phyloP scores from a whole-genome alignment of 192 early-diverging fungal species.

The Coemansia sp. region DNA sequence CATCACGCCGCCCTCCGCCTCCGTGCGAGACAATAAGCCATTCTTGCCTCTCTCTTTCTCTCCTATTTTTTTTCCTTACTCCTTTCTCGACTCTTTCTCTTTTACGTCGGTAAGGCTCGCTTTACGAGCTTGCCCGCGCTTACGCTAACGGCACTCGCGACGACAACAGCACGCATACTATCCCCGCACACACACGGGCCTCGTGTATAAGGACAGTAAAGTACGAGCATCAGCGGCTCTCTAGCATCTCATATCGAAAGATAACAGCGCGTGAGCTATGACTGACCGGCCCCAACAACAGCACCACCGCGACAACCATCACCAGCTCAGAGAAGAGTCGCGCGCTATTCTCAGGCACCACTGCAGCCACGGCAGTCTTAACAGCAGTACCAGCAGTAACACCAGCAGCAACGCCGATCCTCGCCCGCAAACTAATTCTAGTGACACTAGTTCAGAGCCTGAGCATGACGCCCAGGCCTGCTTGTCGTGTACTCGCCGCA shows the following conservation, averaged over 20 bases:
- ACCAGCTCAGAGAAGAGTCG: constrained; percentile 27
- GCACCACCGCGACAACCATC: background rate
- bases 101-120: background rate
- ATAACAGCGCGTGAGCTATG: constrained; percentile 13
- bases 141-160: constrained; percentile 3
- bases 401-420: constrained; percentile 25
- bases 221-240: constrained; percentile 8
- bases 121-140: background rate
- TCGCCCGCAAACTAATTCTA: background rate
- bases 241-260: background rate
- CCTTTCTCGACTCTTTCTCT: background rate
- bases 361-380: constrained; percentile 38
- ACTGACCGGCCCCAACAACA: constrained; percentile 16
- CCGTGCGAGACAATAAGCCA: background rate
- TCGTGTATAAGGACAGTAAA: background rate
- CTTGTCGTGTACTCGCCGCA: constrained; percentile 44
- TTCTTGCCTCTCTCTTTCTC: background rate
- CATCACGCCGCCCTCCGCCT: constrained; percentile 2
- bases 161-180: background rate
- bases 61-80: background rate
- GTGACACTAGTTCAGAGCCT: constrained; percentile 6
- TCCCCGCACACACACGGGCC: background rate
- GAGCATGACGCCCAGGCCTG: constrained; percentile 37
- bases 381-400: constrained; percentile 30
- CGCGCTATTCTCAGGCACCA: constrained; percentile 22